Conservation (phyloP, 306 rosid species). For the Glycyrrhiza uralensis region DNA sequence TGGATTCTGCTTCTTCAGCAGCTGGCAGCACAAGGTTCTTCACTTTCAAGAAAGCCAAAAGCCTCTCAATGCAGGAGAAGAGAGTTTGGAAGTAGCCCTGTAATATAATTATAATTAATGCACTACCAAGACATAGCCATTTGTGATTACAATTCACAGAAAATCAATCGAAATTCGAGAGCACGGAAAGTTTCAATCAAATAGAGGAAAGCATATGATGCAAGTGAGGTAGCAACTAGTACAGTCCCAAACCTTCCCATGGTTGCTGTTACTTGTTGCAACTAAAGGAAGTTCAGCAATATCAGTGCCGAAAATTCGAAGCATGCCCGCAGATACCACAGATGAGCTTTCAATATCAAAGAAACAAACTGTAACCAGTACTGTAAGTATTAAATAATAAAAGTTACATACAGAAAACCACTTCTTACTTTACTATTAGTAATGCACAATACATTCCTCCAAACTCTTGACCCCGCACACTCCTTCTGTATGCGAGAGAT, state of each 20-base stretch:
- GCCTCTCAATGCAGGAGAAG: slow-evolving; percentile 79
- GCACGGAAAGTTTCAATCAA: slow-evolving; percentile 7
- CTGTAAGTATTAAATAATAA: slow-evolving; percentile 1
- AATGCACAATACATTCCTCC: slow-evolving; percentile 95
- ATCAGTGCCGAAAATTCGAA: slow-evolving; percentile 83
- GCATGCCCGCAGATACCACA: slow-evolving; percentile 85
- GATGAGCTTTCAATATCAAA: slow-evolving; percentile 64
- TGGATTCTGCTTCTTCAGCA: slow-evolving; percentile 89
- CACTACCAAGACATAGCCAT: not conserved
- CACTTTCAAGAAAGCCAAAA: slow-evolving; percentile 69
- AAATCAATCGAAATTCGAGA: not conserved
- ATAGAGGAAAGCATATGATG: not conserved
- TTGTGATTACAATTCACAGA: not conserved
- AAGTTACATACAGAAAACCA: slow-evolving; percentile 15
- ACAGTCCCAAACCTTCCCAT: slow-evolving; percentile 65
- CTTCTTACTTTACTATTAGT: slow-evolving; percentile 74
- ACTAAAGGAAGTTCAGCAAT: slow-evolving; percentile 95
- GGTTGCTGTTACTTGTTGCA: slow-evolving; percentile 77
- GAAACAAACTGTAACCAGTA: slow-evolving; percentile 24
- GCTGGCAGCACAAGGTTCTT: slow-evolving; percentile 85
- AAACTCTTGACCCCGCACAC: slow-evolving; percentile 81
- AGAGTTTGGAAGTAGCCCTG: slow-evolving; percentile 92
- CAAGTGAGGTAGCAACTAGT: not conserved
- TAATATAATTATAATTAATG: not conserved
- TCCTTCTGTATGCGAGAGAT: slow-evolving; percentile 54